Conservation (phyloP, 305 asterid species). For the Euphrasia arctica region DNA sequence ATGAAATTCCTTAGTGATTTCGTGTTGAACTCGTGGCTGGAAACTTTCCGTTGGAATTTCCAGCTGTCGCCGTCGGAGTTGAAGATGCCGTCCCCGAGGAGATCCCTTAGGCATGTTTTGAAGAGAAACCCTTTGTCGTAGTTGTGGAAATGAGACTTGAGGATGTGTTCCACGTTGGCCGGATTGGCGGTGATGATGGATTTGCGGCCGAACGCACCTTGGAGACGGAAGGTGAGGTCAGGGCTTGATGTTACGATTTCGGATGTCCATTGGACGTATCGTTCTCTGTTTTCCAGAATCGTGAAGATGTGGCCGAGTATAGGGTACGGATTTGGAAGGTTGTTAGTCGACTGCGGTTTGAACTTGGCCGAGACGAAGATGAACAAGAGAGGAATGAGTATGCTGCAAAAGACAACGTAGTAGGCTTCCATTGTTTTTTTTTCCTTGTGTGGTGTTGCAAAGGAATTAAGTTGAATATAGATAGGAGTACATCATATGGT, state of each 20-base stretch:
- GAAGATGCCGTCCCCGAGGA: background rate
- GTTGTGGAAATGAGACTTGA: background rate
- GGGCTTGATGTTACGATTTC: background rate
- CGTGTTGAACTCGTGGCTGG: background rate
- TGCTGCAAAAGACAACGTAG: no score
- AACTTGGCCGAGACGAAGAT: no score
- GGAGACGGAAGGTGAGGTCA: background rate
- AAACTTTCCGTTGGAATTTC: background rate
- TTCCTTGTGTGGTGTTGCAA: no score
- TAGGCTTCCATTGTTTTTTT: no score
- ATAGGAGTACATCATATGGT: no score
- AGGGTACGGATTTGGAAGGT: background rate
- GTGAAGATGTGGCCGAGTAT: background rate
- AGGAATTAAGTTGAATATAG: no score
- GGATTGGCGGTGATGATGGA: background rate
- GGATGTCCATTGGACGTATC: background rate
- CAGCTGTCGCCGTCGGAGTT: background rate
- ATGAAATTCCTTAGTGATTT: background rate
- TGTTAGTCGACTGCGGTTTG: no score
- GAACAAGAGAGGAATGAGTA: no score
- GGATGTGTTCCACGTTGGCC: background rate
- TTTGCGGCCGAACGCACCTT: background rate
- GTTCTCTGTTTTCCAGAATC: background rate
- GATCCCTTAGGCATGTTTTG: background rate
- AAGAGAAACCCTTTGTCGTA: background rate